Conservation (phyloP, 805 yeast genomes). For the Ogataea trehalophila region DNA sequence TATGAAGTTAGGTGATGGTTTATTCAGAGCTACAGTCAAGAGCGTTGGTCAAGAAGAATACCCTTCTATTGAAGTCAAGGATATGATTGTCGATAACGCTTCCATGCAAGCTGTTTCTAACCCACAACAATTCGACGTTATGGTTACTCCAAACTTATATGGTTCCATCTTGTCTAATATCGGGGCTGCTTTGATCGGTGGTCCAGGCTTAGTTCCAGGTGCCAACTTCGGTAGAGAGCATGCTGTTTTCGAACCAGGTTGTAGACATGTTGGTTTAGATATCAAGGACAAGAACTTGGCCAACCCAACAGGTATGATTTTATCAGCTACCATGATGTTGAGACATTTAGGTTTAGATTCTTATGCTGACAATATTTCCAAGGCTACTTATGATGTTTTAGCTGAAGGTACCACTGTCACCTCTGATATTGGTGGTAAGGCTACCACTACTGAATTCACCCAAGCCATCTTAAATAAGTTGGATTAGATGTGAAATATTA, state of each 20-base stretch:
- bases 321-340: conserved; percentile 86
- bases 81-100: conserved; percentile 97
- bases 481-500: conserved; percentile 10
- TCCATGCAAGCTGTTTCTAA: conserved; percentile 98
- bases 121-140: conserved; percentile 97
- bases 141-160: conserved; percentile 96
- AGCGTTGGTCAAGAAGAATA: conserved; percentile 80
- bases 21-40: conserved; percentile 90
- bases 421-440: conserved; percentile 85
- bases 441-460: conserved; percentile 92
- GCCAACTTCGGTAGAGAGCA: conserved; percentile 96
- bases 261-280: conserved; percentile 98
- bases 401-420: conserved; percentile 85
- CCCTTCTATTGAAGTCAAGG: conserved; percentile 77
- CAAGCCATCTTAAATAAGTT: conserved; percentile 79
- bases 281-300: conserved; percentile 92
- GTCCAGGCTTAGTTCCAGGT: conserved; percentile 98
- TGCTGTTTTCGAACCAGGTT: conserved; percentile 99
- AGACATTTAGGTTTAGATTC: conserved; percentile 90
- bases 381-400: conserved; percentile 85
- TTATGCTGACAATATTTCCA: conserved; percentile 79
- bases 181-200: conserved; percentile 96
- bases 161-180: conserved; percentile 97
- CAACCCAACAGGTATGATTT: conserved; percentile 96
- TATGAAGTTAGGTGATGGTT: conserved; percentile 98